Evolutionary conservation across 495 filamentous ascomycete species (phyloP), one percentile per base, ranked within the genome.

Genomic region (Thermothielavioides terrestris): DNA sequence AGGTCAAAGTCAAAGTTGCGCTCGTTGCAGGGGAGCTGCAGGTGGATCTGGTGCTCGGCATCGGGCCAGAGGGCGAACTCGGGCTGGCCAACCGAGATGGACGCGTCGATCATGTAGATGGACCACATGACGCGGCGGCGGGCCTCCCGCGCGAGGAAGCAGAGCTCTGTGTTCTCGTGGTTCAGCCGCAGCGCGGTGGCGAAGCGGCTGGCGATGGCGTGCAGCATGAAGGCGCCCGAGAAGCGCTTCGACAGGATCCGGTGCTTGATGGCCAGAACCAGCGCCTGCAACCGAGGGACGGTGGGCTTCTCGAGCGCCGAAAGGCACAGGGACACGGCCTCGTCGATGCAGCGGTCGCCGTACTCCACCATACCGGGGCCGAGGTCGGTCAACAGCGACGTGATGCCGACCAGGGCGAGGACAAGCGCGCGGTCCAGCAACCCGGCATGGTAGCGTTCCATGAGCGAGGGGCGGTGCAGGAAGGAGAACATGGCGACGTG

Each of bases 71-170:
- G 53, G 6, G 70, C 71, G 17, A 73, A 69, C 48, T 75, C 73
- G 10, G 62, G 52, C 43, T 72, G 67, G 15, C 73, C 71, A 26
- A 63, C 66, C 21, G 71, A 67, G 20, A 73, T 65, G 32, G 64
- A 62, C 6, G 70, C 66, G 54, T 77, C 73, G 49, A 74, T 70
- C 48, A 73, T 74, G 53, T 71, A 65, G 9, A 77, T 59, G 9
- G 72, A 68, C 73, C 73, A 77, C 73, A 77, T 74, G 25, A 77
- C 60, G 11, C 73, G 63, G 38, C 73, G 66, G n/a, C 72, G 65
- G 1, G 70, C 71, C 57, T 77, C 73, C 21, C 65, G 65, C 3
- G 72, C 72, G 6, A 77, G 58, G 47, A 75, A 77, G 53, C 72
- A 72, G 26, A 77, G 56, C 30, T 63, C 64, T 15, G 70, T 58